Percentiles rank a stretch among this genome's conserved stretches.
Conservation (phyloP, 202 grass and related monocot species). For the Zoysia matrella region DNA sequence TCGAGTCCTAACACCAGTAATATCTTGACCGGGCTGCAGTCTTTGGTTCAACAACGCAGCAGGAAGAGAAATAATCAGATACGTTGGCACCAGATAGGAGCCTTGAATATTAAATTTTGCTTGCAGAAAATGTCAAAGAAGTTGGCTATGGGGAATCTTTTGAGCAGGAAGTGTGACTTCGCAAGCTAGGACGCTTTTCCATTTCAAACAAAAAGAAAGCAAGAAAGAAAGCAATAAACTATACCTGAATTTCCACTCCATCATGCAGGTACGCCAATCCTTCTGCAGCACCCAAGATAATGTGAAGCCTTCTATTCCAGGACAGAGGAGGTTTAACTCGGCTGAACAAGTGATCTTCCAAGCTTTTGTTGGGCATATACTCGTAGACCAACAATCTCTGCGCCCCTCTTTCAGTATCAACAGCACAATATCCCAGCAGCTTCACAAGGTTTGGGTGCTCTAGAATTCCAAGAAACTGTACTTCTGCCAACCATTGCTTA, state of each 20-base stretch:
- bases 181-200: conserved; percentile 20
- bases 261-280: conserved; percentile 88
- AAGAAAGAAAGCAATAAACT: conserved; percentile 15
- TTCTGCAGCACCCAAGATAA: conserved; percentile 88
- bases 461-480: too few relatives aligned
- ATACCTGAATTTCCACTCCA: conserved; percentile 89
- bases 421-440: conserved; percentile 81
- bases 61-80: conserved; percentile 36
- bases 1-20: too few relatives aligned
- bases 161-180: conserved; percentile 10
- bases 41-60: conserved; percentile 2
- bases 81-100: neutral
- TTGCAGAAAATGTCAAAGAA: conserved; percentile 33
- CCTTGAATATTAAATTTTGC: conserved; percentile 3
- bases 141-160: conserved; percentile 39
- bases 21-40: conserved; percentile 20
- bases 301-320: conserved; percentile 81
- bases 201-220: neutral
- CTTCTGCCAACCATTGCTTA: too few relatives aligned
- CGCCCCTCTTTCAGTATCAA: conserved; percentile 69
- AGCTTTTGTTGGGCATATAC: too few relatives aligned
- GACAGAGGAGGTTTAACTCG: too few relatives aligned
- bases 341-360: too few relatives aligned
- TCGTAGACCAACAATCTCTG: conserved; percentile 79
- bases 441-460: conserved; percentile 98